These are phyloP conservation scores for Hypocreales sp. DNA, from an alignment of 2,329 filamentous ascomycete genomes.

Conservation along the genomic window DNA sequence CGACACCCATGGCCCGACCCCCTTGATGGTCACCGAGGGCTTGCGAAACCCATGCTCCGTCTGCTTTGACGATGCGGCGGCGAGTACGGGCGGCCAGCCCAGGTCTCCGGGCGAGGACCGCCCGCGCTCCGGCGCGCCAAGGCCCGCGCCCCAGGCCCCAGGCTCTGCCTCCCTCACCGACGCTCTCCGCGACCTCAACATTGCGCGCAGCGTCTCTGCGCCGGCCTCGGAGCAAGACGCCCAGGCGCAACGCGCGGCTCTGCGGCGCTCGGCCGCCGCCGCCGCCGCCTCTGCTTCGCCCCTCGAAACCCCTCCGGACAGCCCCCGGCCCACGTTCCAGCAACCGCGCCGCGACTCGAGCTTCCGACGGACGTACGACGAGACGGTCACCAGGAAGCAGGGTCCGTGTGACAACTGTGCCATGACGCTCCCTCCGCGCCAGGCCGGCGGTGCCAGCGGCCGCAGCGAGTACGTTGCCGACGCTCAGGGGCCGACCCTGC, in stretches of 20 bases:
- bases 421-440: slow-evolving; percentile 39
- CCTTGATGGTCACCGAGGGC: slow-evolving; percentile 54
- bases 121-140: slow-evolving; percentile 23
- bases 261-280: slow-evolving; percentile 22
- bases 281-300: slow-evolving; percentile 20
- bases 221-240: slow-evolving; percentile 29
- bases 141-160: slow-evolving; percentile 15
- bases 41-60: slow-evolving; percentile 42
- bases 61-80: slow-evolving; percentile 32
- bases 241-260: slow-evolving; percentile 24
- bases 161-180: slow-evolving; percentile 26
- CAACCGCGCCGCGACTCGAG: slow-evolving; percentile 37
- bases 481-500: slow-evolving; percentile 37
- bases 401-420: slow-evolving; percentile 55
- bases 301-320: slow-evolving; percentile 43
- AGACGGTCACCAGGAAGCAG: slow-evolving; percentile 47
- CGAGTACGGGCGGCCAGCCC: slow-evolving; percentile 1
- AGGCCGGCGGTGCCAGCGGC: slow-evolving; percentile 12
- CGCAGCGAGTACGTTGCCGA: slow-evolving; percentile 17
- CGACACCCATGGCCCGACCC: slow-evolving; percentile 54
- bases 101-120: slow-evolving; percentile 15
- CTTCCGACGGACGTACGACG: slow-evolving; percentile 48
- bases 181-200: slow-evolving; percentile 29
- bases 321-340: slow-evolving; percentile 28
- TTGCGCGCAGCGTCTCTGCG: slow-evolving; percentile 26